phyloP scores from a whole-genome alignment of 2,329 filamentous ascomycete species.

The Tolypocladium amazonense region DNA sequence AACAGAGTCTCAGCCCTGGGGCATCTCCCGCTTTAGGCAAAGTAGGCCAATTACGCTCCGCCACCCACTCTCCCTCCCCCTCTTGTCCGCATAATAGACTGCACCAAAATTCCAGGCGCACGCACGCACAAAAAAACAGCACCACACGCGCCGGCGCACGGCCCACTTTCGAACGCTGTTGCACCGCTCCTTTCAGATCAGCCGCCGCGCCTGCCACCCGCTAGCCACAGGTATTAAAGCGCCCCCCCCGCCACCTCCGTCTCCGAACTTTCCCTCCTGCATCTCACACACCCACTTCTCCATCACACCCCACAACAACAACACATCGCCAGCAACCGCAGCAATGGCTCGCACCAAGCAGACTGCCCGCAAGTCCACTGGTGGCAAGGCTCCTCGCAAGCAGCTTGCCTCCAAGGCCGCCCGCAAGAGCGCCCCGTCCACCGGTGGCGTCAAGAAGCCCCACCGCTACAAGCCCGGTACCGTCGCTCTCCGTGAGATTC shows the following conservation, averaged over 20 bases:
- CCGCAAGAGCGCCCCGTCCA: slow-evolving; percentile 95
- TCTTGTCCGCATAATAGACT: background rate
- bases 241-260: slow-evolving; percentile 30
- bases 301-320: slow-evolving; percentile 16
- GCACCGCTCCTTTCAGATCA: slow-evolving; percentile 20
- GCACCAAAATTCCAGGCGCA: background rate
- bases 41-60: background rate
- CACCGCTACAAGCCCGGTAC: slow-evolving; percentile 86
- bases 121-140: background rate
- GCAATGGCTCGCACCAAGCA: slow-evolving; percentile 58
- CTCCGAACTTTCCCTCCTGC: slow-evolving; percentile 27
- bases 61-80: background rate
- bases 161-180: slow-evolving; percentile 4
- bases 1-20: background rate
- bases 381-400: slow-evolving; percentile 78
- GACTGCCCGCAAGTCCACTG: slow-evolving; percentile 65
- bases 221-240: slow-evolving; percentile 29
- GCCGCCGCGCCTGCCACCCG: slow-evolving; percentile 18
- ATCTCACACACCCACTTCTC: slow-evolving; percentile 26
- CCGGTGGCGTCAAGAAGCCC: slow-evolving; percentile 95
- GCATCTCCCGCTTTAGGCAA: background rate
- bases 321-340: slow-evolving; percentile 23
- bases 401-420: slow-evolving; percentile 97
- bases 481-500: slow-evolving; percentile 96
- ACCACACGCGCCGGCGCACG: slow-evolving; percentile 13